Evolutionary conservation across 164 flowering plant genomes (phyloP).

Genomic region (Piper betle): DNA sequence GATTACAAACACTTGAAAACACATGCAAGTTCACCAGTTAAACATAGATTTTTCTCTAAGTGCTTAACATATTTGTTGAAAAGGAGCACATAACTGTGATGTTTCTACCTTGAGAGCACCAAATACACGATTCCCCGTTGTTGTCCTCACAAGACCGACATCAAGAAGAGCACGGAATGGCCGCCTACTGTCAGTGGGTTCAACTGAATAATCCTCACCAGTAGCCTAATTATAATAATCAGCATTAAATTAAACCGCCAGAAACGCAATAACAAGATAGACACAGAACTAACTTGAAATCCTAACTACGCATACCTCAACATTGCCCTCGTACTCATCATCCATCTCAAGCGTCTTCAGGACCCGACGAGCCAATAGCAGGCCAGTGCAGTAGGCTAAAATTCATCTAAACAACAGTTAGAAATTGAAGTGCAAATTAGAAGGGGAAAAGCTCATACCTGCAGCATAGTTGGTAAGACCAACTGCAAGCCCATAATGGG

Average conservation of each 20-base stretch:
- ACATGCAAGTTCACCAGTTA: background rate
- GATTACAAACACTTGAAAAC: background rate
- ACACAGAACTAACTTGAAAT: background rate
- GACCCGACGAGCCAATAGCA: slow-evolving; percentile 38
- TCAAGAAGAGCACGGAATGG: slow-evolving; percentile 52
- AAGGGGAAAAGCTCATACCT: slow-evolving; percentile 21
- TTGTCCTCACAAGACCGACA: slow-evolving; percentile 38
- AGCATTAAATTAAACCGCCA: background rate
- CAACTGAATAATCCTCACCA: slow-evolving; percentile 39
- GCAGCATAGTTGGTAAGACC: slow-evolving; percentile 95
- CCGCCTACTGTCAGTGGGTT: slow-evolving; percentile 31
- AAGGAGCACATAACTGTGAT: too few species aligned
- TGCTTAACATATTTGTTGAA: background rate
- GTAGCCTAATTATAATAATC: slow-evolving; percentile 15
- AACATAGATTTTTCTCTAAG: background rate
- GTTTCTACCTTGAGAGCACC: slow-evolving; percentile 46
- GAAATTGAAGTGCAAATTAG: background rate
- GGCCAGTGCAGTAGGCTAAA: slow-evolving; percentile 37
- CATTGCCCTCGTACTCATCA: slow-evolving; percentile 30
- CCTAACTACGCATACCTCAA: slow-evolving; percentile 17
- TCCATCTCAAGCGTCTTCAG: slow-evolving; percentile 34
- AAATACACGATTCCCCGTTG: slow-evolving; percentile 36
- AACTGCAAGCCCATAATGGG: slow-evolving; percentile 74
- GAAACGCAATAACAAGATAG: background rate
- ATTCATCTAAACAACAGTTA: background rate